Conservation (phyloP, 768 basidiomycete species). For the Guyanaporus albipodus region DNA sequence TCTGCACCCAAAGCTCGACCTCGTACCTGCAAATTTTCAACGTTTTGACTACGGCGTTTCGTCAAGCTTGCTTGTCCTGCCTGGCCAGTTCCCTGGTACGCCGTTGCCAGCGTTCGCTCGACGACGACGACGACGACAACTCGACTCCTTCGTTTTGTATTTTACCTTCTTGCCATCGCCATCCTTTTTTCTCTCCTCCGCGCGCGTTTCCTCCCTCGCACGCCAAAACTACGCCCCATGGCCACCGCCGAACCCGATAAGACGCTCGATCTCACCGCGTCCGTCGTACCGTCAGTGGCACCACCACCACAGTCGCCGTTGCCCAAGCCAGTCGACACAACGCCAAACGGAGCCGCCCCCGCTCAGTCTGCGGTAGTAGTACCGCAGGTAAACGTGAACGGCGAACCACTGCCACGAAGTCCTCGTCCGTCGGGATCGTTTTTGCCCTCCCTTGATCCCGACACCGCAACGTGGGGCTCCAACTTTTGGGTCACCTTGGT, state of each 20-base stretch:
- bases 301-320: slow-evolving; percentile 7
- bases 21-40: slow-evolving; percentile 27
- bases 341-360: slow-evolving; percentile 10
- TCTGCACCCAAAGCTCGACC: slow-evolving; percentile 21
- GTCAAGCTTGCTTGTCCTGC: slow-evolving; percentile 7
- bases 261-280: slow-evolving; percentile 20
- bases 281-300: background rate
- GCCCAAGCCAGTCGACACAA: slow-evolving; percentile 7
- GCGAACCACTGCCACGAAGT: slow-evolving; percentile 30
- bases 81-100: slow-evolving; percentile 8
- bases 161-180: slow-evolving; percentile 12
- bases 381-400: slow-evolving; percentile 35
- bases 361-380: slow-evolving; percentile 20
- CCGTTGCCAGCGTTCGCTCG: slow-evolving; percentile 3
- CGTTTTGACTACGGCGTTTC: slow-evolving; percentile 15
- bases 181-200: background rate
- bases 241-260: slow-evolving; percentile 24
- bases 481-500: slow-evolving; percentile 94
- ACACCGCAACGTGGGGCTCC: slow-evolving; percentile 70
- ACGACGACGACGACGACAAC: slow-evolving; percentile 2
- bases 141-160: slow-evolving; percentile 22
- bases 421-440: slow-evolving; percentile 31
- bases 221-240: slow-evolving; percentile 18
- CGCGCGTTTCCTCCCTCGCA: slow-evolving; percentile 8
- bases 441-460: slow-evolving; percentile 19